These are phyloP conservation scores for Apodospora peruviana DNA, from an alignment of 495 filamentous ascomycete species.

Conservation along the genomic window DNA sequence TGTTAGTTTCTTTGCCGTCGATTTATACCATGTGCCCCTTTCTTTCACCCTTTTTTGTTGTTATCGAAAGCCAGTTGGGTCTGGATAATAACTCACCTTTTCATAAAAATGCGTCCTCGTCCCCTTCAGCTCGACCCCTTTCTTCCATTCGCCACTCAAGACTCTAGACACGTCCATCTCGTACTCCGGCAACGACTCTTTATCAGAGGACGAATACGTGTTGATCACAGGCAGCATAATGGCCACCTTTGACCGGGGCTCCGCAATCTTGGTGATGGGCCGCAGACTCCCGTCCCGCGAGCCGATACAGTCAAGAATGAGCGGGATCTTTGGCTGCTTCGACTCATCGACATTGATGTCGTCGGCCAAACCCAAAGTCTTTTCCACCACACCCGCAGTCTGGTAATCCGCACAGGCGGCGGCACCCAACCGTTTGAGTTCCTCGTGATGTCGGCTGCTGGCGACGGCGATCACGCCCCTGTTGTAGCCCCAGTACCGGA, in stretches of 20 bases:
- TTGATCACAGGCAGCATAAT: slow-evolving; percentile 49
- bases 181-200: slow-evolving; percentile 35
- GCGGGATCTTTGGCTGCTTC: slow-evolving; percentile 24
- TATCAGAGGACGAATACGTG: slow-evolving; percentile 26
- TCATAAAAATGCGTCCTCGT: slow-evolving; percentile 45
- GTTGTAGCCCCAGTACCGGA: slow-evolving; percentile 43
- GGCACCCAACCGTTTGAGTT: slow-evolving; percentile 37
- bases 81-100: slow-evolving; percentile 24
- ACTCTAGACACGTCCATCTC: slow-evolving; percentile 32
- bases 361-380: slow-evolving; percentile 21
- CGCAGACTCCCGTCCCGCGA: slow-evolving; percentile 33
- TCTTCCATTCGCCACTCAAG: slow-evolving; percentile 32
- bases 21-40: neutral
- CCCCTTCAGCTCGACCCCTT: slow-evolving; percentile 43
- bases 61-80: neutral
- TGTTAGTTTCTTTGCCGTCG: neutral
- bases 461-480: slow-evolving; percentile 41
- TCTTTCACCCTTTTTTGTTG: no score
- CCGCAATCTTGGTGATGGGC: slow-evolving; percentile 38
- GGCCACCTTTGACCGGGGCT: slow-evolving; percentile 39
- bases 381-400: slow-evolving; percentile 26
- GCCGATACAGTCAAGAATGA: slow-evolving; percentile 51
- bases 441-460: slow-evolving; percentile 35
- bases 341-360: neutral
- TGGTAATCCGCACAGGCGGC: slow-evolving; percentile 43